Evolutionary conservation across 176 grass and related monocot genomes (phyloP).

Genomic region (Tillandsia fasciculata): DNA sequence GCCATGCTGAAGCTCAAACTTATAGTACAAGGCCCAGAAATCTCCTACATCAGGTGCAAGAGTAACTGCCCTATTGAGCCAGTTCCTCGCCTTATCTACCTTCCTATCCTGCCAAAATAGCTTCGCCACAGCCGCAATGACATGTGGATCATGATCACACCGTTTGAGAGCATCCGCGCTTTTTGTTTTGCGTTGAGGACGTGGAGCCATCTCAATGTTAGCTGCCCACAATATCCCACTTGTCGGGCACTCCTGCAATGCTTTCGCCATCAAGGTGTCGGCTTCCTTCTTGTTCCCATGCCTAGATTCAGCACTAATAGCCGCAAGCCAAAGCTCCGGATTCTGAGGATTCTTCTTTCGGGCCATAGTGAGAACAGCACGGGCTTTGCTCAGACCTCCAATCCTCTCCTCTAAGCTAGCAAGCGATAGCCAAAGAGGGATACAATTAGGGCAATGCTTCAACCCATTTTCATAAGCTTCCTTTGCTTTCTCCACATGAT

Average conservation of each 20-base stretch:
- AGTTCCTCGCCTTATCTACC: constrained; percentile 79
- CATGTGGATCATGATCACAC: constrained; percentile 71
- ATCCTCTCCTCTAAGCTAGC: constrained; percentile 74
- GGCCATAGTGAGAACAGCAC: constrained; percentile 76
- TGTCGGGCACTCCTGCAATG: constrained; percentile 77
- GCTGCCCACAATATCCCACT: constrained; percentile 90
- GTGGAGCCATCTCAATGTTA: constrained; percentile 75
- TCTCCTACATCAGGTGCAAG: constrained; percentile 75
- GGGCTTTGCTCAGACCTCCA: constrained; percentile 77
- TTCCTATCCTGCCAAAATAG: constrained; percentile 87
- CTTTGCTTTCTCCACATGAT: constrained; percentile 44
- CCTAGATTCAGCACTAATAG: constrained; percentile 63
- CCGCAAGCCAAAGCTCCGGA: constrained; percentile 89
- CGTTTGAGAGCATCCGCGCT: constrained; percentile 71
- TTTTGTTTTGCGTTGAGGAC: constrained; percentile 67
- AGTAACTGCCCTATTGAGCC: constrained; percentile 83
- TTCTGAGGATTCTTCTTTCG: constrained; percentile 79
- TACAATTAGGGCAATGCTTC: constrained; percentile 56
- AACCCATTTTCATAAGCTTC: constrained; percentile 74
- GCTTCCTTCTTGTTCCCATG: constrained; percentile 82
- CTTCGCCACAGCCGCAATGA: constrained; percentile 72
- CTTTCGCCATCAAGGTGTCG: constrained; percentile 71
- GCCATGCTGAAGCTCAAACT: constrained; percentile 86
- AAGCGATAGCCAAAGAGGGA: constrained; percentile 77
- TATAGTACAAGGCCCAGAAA: constrained; percentile 75